Evolutionary conservation across 331 rosid genomes (phyloP).

Genomic region (Telfairia occidentalis): DNA sequence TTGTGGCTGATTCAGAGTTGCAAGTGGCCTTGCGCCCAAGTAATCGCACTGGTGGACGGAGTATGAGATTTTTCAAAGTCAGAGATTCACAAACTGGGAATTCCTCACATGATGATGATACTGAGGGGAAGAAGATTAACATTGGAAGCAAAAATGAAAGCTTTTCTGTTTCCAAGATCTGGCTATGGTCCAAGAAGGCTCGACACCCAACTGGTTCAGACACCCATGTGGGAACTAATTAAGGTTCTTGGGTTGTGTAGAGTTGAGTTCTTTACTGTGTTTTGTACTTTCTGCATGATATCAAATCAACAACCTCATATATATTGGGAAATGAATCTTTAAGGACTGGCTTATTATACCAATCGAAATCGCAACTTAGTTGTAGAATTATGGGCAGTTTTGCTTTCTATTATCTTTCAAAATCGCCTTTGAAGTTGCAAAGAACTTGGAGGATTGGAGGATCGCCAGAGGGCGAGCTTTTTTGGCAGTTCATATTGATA

Average conservation of each 20-base stretch:
- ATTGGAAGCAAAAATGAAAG: slow-evolving; percentile 75
- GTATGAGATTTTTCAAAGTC: slow-evolving; percentile 49
- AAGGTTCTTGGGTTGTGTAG: slow-evolving; percentile 35
- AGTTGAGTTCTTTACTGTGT: background rate
- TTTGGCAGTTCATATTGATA: background rate
- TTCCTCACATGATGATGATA: slow-evolving; percentile 37
- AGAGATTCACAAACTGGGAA: slow-evolving; percentile 38
- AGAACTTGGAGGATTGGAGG: too few relatives aligned
- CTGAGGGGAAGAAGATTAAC: slow-evolving; percentile 55
- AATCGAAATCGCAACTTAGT: background rate
- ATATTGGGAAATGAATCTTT: background rate
- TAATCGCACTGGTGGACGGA: slow-evolving; percentile 21
- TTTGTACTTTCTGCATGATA: slow-evolving; percentile 2
- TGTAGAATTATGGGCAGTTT: background rate
- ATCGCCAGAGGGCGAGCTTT: too few relatives aligned
- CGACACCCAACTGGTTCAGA: slow-evolving; percentile 44
- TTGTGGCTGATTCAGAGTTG: slow-evolving; percentile 75
- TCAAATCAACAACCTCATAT: background rate
- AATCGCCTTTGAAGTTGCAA: background rate
- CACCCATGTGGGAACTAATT: slow-evolving; percentile 33
- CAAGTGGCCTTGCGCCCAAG: slow-evolving; percentile 50
- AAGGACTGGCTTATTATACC: background rate
- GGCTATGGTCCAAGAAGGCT: slow-evolving; percentile 83
- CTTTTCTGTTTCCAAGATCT: slow-evolving; percentile 82
- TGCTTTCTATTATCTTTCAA: background rate